Base-by-base conservation (phyloP, 495 filamentous ascomycete species). In the Penicillium simplicissimum region DNA sequence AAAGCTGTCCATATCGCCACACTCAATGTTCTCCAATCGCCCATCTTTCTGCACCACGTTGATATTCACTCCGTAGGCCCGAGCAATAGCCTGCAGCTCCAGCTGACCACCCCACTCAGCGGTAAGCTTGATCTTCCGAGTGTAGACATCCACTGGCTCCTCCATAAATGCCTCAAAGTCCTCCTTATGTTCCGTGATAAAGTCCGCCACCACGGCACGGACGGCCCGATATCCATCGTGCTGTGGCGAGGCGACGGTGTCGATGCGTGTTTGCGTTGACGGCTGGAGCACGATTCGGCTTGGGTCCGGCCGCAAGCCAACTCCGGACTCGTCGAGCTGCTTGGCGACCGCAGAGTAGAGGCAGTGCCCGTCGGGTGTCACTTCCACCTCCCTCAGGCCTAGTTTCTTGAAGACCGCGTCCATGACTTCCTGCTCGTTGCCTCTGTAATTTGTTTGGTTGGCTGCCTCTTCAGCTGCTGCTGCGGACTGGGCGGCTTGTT, bases 21-120 rank as follows among this genome's bases (percentile, higher is more conserved):
- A 81, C 57, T 81, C 82, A 43, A 98, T 90, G 57, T 83, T 89
- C 74, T 96, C 90, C 23, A 91, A 85, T 9, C 82, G 72, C 8
- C 93, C 92, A 69, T 92, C 82, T 19, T 80, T 90, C 72, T 97
- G 93, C 51, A 98, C 79, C 10, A 98, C 88, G 76, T 88, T 86
- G 60, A 96, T 96, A 57, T 89, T 85, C 11, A 96, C 87, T 0
- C 84, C 85, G 60, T 96, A 98, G 48, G 85, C 88, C 65, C 85
- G 88, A 34, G 95, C 89, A 73, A 98, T 81, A 25, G 95, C 95
- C 66, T 87, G 71, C 35, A 98, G 77, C 79, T 98, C 95, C 57
- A 96, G 68, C 77, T 98, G 92, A 0, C 95, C 95, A 36, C 95
- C 95, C 95, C 95, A 98, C 76, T 97, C 96, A 0, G 92, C 94